These are phyloP conservation scores for Alternaria angustiovoidea DNA, from an alignment of 2,329 filamentous ascomycete species.

Conservation along the genomic window DNA sequence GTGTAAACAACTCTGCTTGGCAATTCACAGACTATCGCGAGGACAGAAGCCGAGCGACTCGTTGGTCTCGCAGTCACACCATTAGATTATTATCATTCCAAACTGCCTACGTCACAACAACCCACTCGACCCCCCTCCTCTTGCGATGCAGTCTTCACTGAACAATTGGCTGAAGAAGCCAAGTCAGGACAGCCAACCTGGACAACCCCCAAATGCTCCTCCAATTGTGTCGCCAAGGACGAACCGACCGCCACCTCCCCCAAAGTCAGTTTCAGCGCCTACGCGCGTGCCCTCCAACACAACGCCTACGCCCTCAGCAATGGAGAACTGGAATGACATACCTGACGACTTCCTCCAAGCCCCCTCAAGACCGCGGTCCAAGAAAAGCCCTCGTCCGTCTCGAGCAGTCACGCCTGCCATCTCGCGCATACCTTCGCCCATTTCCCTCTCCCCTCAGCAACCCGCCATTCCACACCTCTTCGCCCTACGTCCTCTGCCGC, in stretches of 20 bases:
- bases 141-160: conserved; percentile 55
- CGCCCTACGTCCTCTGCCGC: conserved; percentile 48
- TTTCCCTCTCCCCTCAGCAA: conserved; percentile 14
- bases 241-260: conserved; percentile 28
- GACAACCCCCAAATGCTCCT: conserved; percentile 16
- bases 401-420: conserved; percentile 26
- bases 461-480: conserved; percentile 28
- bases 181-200: conserved; percentile 38
- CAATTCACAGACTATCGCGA: not conserved
- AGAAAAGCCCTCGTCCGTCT: conserved; percentile 37
- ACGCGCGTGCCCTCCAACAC: conserved; percentile 25
- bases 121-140: not conserved
- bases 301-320: conserved; percentile 23
- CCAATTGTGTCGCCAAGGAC: conserved; percentile 6
- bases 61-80: not conserved
- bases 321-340: conserved; percentile 42
- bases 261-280: conserved; percentile 29
- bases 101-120: not conserved
- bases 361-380: conserved; percentile 32
- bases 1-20: not conserved
- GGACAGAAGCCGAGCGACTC: not conserved
- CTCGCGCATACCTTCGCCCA: conserved; percentile 28
- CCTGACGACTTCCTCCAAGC: conserved; percentile 37
- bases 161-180: conserved; percentile 59
- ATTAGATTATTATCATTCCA: not conserved